These are phyloP conservation scores for Phoenix dactylifera DNA, from an alignment of 176 grass and related monocot genomes.

Conservation along the genomic window DNA sequence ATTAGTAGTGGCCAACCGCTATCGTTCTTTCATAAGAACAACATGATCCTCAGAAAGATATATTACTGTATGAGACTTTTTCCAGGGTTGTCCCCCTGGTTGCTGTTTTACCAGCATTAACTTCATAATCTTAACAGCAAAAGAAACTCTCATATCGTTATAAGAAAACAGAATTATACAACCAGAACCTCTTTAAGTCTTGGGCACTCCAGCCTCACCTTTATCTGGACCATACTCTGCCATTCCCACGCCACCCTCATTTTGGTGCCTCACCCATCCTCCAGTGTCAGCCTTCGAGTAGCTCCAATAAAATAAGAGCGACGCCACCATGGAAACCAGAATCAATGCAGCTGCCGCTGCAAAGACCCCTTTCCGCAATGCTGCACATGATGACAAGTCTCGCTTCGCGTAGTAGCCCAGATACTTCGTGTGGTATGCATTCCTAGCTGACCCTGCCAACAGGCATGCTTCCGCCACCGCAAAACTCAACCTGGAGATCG, in stretches of 20 bases:
- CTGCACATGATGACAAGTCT: conserved; percentile 47
- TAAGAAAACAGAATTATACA: neutral
- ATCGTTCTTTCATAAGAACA: too few species aligned
- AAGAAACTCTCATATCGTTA: neutral
- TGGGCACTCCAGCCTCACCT: neutral
- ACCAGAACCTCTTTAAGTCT: neutral
- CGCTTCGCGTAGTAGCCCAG: conserved; percentile 61
- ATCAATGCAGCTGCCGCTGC: conserved; percentile 63
- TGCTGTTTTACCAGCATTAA: too few species aligned
- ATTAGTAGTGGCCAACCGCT: too few species aligned
- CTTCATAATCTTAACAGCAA: too few species aligned
- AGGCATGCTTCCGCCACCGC: conserved; percentile 67
- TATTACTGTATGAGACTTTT: too few species aligned
- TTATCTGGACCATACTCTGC: conserved; percentile 65
- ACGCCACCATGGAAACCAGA: conserved; percentile 47
- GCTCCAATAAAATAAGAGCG: conserved; percentile 70
- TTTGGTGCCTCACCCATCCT: conserved; percentile 85
- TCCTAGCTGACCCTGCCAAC: conserved; percentile 67
- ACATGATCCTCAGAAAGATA: too few species aligned
- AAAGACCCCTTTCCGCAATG: conserved; percentile 80
- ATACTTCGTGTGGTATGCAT: conserved; percentile 97
- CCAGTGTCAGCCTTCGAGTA: conserved; percentile 49
- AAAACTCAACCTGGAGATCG: conserved; percentile 61
- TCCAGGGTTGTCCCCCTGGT: too few species aligned
- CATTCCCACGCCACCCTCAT: conserved; percentile 75